Evolutionary conservation across 2,329 filamentous ascomycete species (phyloP), one percentile per base, ranked within the genome.

Genomic region (Lithohypha guttulata): DNA sequence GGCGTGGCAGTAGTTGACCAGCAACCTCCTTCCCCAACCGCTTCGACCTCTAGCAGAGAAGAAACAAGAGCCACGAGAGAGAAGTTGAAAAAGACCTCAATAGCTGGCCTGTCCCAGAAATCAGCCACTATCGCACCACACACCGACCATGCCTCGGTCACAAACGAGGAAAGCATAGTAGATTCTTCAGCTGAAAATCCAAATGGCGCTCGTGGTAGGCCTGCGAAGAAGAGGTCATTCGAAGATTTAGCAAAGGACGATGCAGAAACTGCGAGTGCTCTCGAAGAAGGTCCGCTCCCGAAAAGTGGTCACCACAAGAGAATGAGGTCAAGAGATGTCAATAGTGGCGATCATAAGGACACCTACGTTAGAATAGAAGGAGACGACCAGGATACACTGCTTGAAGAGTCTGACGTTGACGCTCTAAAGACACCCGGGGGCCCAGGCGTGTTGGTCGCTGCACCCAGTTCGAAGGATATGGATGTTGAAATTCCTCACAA

Each of bases 1-100:
- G 19, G 23, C 6, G 18, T 47, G 45, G 37, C 45, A 49, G 25
- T 50, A 55, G 30, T 48, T 53, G 31, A 46, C 45, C 42, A 54
- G 54, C 39, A 46, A 45, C 30, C 59, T 55, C 22, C 60, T 61
- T 46, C 59, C 61, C 44, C 60, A 11, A 15, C 35, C 7, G 35
- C 10, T 27, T 39, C 35, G 10, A 30, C 35, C 21, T 39, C 35
- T 10, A 39, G 35, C 19, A 29, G 35, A 31, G 35, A 62, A 66
- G 69, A 44, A 73, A 77, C 33, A 54, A 68, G 66, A 43, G 72
- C 72, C 6, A 70, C 77, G 25, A 63, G 75, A 42, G 69, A 77
- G 54, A 73, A 76, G 57, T 59, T 79, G 39, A 70, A 75, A 56
- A 70, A 77, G 51, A 75, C 75, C 3, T 66, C 70, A n/a, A 75